Conservation (phyloP, 805 yeast genomes). For the Spathaspora arborariae region DNA sequence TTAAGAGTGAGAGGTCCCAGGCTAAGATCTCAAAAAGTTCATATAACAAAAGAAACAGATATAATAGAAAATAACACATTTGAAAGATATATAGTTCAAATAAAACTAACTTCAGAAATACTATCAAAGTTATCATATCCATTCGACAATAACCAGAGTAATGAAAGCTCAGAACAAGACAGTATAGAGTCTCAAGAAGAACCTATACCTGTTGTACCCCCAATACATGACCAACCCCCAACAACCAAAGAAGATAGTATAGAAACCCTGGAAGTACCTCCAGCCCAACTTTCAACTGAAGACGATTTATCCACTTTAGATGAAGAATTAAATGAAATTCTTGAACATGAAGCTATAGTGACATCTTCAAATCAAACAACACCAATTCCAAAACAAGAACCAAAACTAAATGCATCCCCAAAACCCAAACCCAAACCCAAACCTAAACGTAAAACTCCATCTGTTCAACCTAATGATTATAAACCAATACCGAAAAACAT, state of each 20-base stretch:
- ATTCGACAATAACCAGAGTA: not conserved
- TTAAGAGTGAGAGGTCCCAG: constrained; percentile 10
- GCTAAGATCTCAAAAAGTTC: constrained; percentile 6
- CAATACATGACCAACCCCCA: constrained; percentile 5
- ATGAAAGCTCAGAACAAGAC: not conserved
- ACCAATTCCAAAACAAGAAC: not conserved
- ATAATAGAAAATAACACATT: not conserved
- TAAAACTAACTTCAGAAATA: not conserved
- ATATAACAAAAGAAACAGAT: constrained; percentile 1
- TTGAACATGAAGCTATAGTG: not conserved
- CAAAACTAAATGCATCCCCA: not conserved
- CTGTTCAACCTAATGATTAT: constrained; percentile 11
- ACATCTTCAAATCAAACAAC: not conserved
- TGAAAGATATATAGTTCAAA: not conserved
- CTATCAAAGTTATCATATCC: constrained; percentile 1
- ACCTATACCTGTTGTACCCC: constrained; percentile 3
- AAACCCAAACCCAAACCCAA: constrained; percentile 1
- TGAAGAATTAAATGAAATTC: constrained; percentile 15
- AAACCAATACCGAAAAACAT: constrained; percentile 27
- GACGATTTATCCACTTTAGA: constrained; percentile 16
- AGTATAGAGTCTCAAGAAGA: not conserved
- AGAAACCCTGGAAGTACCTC: not conserved
- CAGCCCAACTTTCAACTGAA: constrained; percentile 4
- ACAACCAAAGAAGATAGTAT: not conserved
- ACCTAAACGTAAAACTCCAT: not conserved